phyloP scores from a whole-genome alignment of 1,139 yeast genomes.

The Pichia sp. region DNA sequence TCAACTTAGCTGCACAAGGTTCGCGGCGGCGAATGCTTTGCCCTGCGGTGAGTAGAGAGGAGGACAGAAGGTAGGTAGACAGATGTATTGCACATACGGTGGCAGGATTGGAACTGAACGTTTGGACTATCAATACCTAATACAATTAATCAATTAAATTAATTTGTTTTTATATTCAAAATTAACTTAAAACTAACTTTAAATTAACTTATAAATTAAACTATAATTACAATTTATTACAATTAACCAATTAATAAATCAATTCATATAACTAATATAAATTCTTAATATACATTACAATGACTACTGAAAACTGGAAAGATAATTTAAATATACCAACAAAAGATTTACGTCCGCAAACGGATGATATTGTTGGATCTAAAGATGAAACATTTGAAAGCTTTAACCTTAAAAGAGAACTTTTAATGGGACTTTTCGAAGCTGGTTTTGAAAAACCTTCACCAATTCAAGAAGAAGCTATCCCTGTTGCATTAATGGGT shows the following conservation, averaged over 20 bases:
- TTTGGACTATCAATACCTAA: no score
- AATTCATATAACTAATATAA: not conserved
- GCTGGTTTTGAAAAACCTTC: constrained; percentile 99
- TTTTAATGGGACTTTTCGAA: constrained; percentile 96
- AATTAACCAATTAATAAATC: not conserved
- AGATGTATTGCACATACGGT: no score
- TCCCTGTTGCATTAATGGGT: constrained; percentile 92
- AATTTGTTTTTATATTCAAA: no score
- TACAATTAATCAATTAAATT: no score
- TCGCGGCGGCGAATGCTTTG: no score
- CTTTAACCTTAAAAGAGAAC: constrained; percentile 82
- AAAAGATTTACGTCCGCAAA: constrained; percentile 88
- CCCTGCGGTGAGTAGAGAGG: no score
- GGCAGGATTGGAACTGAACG: no score
- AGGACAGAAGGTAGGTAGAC: no score
- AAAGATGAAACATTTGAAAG: constrained; percentile 92
- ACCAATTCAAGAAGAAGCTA: constrained; percentile 96
- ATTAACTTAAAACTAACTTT: no score
- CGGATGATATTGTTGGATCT: constrained; percentile 91
- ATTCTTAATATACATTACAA: not conserved
- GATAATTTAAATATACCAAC: constrained; percentile 64
- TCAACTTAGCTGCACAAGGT: no score
- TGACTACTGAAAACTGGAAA: constrained; percentile 54
- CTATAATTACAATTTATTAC: not conserved
- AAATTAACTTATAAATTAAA: no score